Percentiles rank a stretch among this genome's conserved stretches.
Evolutionary conservation across 805 yeast species (phyloP).

Genomic region (Hanseniaspora taiwanica): DNA sequence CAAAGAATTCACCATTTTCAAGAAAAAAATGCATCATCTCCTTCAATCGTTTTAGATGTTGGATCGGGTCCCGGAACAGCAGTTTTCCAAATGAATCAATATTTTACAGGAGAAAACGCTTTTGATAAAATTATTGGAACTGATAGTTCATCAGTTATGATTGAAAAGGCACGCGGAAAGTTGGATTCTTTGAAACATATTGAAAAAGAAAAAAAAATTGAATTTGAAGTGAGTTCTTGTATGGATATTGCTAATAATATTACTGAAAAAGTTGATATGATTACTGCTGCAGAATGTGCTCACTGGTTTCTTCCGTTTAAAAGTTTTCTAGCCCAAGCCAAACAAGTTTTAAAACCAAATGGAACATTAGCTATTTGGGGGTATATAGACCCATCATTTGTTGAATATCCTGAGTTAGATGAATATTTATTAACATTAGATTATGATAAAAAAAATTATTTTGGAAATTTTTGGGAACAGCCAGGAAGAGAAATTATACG

Average conservation of each 20-base stretch:
- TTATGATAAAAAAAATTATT: conserved; percentile 29
- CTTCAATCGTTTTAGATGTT: conserved; percentile 44
- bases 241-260: conserved; percentile 19
- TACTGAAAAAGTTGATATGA: conserved; percentile 39
- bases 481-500: conserved; percentile 59
- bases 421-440: conserved; percentile 37
- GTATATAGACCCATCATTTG: conserved; percentile 58
- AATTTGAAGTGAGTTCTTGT: conserved; percentile 12
- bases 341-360: conserved; percentile 31
- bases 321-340: conserved; percentile 36
- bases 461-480: conserved; percentile 75
- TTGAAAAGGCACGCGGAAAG: conserved; percentile 29
- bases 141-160: conserved; percentile 49
- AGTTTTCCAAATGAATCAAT: conserved; percentile 30
- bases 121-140: conserved; percentile 46
- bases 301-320: conserved; percentile 63
- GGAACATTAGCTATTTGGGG: conserved; percentile 74
- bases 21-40: background rate
- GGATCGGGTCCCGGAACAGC: conserved; percentile 81
- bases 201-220: conserved; percentile 6
- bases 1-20: conserved; percentile 1
- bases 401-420: conserved; percentile 40
- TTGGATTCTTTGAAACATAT: background rate
- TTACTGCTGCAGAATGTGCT: conserved; percentile 74
- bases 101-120: conserved; percentile 9